phyloP scores from a whole-genome alignment of 106 monocot genomes.

The Apostasia shenzhenica region DNA sequence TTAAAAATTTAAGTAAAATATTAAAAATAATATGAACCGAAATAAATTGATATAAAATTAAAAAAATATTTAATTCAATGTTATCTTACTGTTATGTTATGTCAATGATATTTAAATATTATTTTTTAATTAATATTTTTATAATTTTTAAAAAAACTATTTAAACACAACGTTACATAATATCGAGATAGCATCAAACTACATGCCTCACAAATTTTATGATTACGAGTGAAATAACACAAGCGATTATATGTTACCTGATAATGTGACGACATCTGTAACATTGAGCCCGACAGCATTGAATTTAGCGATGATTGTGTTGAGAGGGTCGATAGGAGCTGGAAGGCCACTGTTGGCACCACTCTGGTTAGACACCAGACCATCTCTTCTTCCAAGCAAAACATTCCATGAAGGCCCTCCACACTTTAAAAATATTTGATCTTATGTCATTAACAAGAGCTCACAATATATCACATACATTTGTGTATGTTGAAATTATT shows the following conservation, averaged over 20 bases:
- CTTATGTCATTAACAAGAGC: no score
- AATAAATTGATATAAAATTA: no score
- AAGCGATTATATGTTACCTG: constrained; percentile 23
- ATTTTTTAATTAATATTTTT: background rate
- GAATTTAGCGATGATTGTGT: constrained; percentile 45
- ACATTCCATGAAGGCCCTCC: constrained; percentile 50
- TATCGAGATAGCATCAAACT: no score
- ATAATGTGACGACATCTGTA: constrained; percentile 60
- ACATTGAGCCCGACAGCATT: constrained; percentile 42
- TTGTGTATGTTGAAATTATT: no score
- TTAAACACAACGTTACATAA: background rate
- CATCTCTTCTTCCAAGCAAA: constrained; percentile 61
- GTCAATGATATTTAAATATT: background rate
- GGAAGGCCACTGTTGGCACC: constrained; percentile 50
- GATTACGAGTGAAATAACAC: background rate
- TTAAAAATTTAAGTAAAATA: background rate
- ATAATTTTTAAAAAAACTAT: background rate
- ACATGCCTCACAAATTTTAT: background rate
- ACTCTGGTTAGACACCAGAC: constrained; percentile 44
- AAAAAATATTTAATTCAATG: no score
- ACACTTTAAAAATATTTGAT: constrained; percentile 22
- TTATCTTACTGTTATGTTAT: no score
- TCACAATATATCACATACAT: no score
- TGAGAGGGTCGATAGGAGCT: constrained; percentile 27
- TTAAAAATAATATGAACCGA: background rate